Evolutionary conservation across 2,329 filamentous ascomycete genomes (phyloP).

Genomic region (Diaporthe velutina): DNA sequence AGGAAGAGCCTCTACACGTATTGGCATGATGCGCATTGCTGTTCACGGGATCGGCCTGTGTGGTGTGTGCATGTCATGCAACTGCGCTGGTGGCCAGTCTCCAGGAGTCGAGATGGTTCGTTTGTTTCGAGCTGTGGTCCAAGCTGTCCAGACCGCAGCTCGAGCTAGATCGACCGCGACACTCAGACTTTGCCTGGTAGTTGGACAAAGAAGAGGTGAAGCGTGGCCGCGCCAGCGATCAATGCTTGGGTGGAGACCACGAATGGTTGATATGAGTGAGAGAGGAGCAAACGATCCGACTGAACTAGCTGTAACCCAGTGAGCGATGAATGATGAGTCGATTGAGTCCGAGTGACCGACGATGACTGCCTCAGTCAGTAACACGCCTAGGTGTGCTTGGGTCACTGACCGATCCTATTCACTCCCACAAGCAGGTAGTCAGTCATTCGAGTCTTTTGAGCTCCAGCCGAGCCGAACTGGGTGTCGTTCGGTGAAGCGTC

Average conservation of each 20-base stretch:
- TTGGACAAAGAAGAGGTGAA: neutral
- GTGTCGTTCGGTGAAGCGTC: neutral
- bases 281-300: neutral
- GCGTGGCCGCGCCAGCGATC: constrained; percentile 11
- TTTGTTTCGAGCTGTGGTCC: constrained; percentile 11
- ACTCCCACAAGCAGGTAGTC: neutral
- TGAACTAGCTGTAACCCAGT: neutral
- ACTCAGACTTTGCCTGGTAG: neutral
- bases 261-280: neutral
- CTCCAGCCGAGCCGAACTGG: neutral
- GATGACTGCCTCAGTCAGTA: neutral
- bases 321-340: constrained; percentile 11
- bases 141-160: neutral
- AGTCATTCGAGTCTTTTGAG: neutral
- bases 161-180: neutral
- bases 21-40: neutral
- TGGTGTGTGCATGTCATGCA: neutral
- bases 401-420: neutral
- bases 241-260: neutral
- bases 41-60: neutral
- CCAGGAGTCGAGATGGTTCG: neutral
- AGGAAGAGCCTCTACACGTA: constrained; percentile 7
- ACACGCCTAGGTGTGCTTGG: neutral
- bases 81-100: neutral
- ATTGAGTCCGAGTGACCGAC: neutral